A percentile compares a stretch with the other conserved stretches of the same genome.
Evolutionary conservation across 257 asterid genomes (phyloP).

Genomic region (Solanum etuberosum): DNA sequence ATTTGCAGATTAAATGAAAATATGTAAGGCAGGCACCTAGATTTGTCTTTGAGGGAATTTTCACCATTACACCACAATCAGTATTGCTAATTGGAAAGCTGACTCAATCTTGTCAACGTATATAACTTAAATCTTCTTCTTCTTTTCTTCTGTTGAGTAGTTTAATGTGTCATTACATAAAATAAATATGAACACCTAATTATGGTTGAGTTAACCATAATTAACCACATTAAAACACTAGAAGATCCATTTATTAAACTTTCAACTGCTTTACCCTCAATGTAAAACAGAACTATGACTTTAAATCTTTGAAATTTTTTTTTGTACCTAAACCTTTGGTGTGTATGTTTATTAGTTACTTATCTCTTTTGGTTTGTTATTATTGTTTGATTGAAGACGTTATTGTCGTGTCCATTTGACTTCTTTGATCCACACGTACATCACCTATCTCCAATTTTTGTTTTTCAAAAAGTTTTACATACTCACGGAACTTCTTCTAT

Average conservation of each 20-base stretch:
- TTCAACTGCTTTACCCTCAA: background rate
- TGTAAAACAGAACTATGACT: background rate
- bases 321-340: background rate
- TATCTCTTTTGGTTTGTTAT: background rate
- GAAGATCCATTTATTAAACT: background rate
- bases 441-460: background rate
- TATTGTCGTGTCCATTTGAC: background rate
- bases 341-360: background rate
- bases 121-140: background rate
- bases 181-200: background rate
- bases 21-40: background rate
- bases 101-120: background rate
- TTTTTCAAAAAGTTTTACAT: background rate
- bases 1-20: background rate
- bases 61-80: background rate
- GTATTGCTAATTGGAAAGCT: background rate
- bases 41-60: background rate
- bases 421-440: background rate
- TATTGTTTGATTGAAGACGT: background rate
- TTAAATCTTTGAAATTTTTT: background rate
- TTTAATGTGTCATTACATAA: background rate
- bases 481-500: background rate
- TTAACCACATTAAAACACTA: background rate
- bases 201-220: background rate
- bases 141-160: too few species aligned